Evolutionary conservation across 2,329 filamentous ascomycete genomes (phyloP).

Genomic region (Fusarium compactum): DNA sequence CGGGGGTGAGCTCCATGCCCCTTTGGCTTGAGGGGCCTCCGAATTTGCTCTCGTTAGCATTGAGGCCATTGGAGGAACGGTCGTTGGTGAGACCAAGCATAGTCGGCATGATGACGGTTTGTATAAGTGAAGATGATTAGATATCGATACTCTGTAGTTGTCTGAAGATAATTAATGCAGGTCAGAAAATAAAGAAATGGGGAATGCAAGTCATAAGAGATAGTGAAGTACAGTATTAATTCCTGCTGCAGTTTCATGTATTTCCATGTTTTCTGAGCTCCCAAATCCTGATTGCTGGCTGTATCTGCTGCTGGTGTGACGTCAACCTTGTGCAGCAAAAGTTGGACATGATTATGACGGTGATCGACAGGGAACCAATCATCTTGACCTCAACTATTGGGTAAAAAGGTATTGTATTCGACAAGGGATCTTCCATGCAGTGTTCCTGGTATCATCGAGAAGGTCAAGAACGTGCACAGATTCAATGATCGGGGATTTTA

Average conservation of each 20-base stretch:
- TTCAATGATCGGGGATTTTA: constrained; percentile 10
- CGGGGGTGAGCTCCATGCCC: constrained; percentile 39
- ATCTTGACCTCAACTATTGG: constrained; percentile 31
- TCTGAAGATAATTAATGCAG: neutral
- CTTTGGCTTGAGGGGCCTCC: constrained; percentile 23
- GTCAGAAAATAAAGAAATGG: constrained; percentile 5
- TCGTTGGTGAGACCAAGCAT: constrained; percentile 48
- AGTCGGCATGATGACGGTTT: constrained; percentile 43
- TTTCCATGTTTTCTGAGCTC: constrained; percentile 41
- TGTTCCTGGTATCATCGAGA: constrained; percentile 9
- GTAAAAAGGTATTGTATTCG: neutral
- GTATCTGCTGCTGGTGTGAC: constrained; percentile 41
- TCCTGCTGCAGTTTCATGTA: constrained; percentile 16
- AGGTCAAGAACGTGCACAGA: constrained; percentile 1
- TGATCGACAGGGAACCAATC: constrained; percentile 39
- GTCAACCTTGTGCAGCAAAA: constrained; percentile 42
- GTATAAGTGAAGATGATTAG: constrained; percentile 4
- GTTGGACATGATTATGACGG: constrained; percentile 43
- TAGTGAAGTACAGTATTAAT: constrained; percentile 3
- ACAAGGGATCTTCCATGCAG: constrained; percentile 11
- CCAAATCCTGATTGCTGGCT: constrained; percentile 48
- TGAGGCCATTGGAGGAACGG: constrained; percentile 42
- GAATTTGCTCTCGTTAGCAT: constrained; percentile 32
- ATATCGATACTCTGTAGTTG: constrained; percentile 6
- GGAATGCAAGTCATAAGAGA: constrained; percentile 26